phyloP scores from a whole-genome alignment of 805 yeast species.

The Wickerhamomyces tratensis region DNA sequence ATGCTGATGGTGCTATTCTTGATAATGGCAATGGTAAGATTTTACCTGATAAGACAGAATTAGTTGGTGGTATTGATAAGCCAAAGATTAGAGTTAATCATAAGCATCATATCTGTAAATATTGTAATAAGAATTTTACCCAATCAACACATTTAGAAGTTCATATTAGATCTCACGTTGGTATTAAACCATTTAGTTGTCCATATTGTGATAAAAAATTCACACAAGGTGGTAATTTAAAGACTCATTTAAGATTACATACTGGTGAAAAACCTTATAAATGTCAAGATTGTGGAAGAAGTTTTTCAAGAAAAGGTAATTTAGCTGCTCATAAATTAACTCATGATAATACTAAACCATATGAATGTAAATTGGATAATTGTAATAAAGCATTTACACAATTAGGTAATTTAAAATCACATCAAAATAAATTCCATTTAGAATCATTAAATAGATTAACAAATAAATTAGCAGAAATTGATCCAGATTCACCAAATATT shows the following conservation, averaged over 20 bases:
- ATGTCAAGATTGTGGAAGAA: constrained; percentile 67
- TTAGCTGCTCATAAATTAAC: constrained; percentile 80
- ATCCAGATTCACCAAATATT: constrained; percentile 36
- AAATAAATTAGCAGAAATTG: constrained; percentile 52
- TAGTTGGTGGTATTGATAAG: constrained; percentile 77
- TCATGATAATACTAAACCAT: constrained; percentile 73
- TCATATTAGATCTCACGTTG: constrained; percentile 81
- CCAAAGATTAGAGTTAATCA: constrained; percentile 29
- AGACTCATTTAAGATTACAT: constrained; percentile 79
- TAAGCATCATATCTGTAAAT: constrained; percentile 61
- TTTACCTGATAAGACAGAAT: constrained; percentile 48
- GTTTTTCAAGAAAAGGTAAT: constrained; percentile 86
- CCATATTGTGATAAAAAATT: constrained; percentile 70
- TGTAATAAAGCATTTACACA: constrained; percentile 86
- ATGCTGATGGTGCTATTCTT: constrained; percentile 60
- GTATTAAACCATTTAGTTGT: constrained; percentile 77
- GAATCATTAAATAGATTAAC: constrained; percentile 63
- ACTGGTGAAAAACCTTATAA: constrained; percentile 89
- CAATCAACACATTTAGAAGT: constrained; percentile 91
- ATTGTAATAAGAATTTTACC: constrained; percentile 72
- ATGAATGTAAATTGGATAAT: constrained; percentile 65
- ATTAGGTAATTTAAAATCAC: constrained; percentile 87
- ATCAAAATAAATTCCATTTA: constrained; percentile 83
- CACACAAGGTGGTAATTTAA: constrained; percentile 83
- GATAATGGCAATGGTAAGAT: constrained; percentile 37